Evolutionary conservation across 2,329 filamentous ascomycete species (phyloP).

Genomic region (Helminthosporium solani): DNA sequence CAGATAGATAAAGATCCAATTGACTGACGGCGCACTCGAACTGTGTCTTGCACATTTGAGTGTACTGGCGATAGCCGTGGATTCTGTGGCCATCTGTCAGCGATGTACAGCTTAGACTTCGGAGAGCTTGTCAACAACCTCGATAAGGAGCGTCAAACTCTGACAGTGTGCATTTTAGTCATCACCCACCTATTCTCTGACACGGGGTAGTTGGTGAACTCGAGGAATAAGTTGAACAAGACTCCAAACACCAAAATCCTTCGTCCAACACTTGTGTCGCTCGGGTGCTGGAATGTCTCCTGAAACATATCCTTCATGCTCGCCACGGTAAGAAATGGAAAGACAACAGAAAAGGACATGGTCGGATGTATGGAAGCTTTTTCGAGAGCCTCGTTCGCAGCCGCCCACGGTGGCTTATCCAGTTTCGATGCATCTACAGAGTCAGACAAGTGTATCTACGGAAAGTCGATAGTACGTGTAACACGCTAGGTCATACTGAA

Average conservation of each 20-base stretch:
- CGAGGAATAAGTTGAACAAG: constrained; percentile 30
- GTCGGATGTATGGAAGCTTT: constrained; percentile 31
- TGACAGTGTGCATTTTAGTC: too few species aligned
- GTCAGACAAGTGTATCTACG: too few species aligned
- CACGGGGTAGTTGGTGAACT: constrained; percentile 24
- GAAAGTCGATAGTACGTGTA: too few species aligned
- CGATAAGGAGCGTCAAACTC: constrained; percentile 2
- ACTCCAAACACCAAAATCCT: constrained; percentile 34
- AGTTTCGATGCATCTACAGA: constrained; percentile 23
- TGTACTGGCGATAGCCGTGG: constrained; percentile 24
- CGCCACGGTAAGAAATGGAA: constrained; percentile 32
- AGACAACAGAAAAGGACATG: constrained; percentile 34
- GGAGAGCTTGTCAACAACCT: constrained; percentile 1
- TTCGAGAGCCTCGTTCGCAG: constrained; percentile 25
- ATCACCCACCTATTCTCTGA: constrained; percentile 13
- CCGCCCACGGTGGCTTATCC: constrained; percentile 34
- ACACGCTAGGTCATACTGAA: too few species aligned
- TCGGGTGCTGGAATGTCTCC: constrained; percentile 25
- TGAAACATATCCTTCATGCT: constrained; percentile 28
- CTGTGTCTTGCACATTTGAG: constrained; percentile 45
- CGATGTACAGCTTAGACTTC: too few species aligned
- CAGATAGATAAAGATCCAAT: constrained; percentile 35
- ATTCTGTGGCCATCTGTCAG: constrained; percentile 3
- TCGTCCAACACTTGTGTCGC: constrained; percentile 20
- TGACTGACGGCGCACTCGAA: constrained; percentile 43